A percentile compares a stretch with the other conserved stretches of the same genome.
Conservation (phyloP, 2,329 filamentous ascomycete species). For the Dothiorella sarmentorum region DNA sequence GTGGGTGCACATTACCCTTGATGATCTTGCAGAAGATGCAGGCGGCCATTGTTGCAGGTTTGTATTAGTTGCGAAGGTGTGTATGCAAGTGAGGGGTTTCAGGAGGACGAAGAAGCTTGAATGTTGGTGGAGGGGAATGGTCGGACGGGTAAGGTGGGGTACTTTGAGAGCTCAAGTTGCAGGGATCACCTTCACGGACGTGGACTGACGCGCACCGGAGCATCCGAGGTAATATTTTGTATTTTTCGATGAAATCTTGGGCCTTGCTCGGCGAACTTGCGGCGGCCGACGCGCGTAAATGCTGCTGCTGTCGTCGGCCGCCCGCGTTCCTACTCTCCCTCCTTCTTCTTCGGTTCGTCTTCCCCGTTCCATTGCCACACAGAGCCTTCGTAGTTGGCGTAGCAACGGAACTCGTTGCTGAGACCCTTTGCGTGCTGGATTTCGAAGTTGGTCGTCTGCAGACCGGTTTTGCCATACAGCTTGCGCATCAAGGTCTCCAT, state of each 20-base stretch:
- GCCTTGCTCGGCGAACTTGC: not conserved
- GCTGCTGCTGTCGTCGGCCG: not conserved
- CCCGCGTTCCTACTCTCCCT: conserved; percentile 7
- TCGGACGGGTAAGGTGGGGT: conserved; percentile 12
- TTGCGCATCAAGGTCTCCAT: conserved; percentile 64
- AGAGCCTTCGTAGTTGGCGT: conserved; percentile 69
- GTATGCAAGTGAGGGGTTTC: not conserved
- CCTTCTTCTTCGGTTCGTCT: not conserved
- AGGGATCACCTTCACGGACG: conserved; percentile 4
- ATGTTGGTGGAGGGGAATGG: conserved; percentile 1
- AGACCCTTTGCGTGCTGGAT: conserved; percentile 68
- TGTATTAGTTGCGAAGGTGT: not conserved
- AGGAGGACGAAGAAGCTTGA: not conserved
- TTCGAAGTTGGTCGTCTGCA: conserved; percentile 64
- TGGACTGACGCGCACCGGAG: not conserved
- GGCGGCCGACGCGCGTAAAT: not conserved
- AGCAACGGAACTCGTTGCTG: conserved; percentile 78
- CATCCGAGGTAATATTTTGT: conserved; percentile 6
- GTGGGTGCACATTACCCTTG: conserved; percentile 62
- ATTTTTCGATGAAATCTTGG: not conserved
- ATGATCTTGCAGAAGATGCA: conserved; percentile 99
- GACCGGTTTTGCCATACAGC: conserved; percentile 63
- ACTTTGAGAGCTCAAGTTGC: not conserved
- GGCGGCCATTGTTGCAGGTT: conserved; percentile 41
- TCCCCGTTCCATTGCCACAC: conserved; percentile 35